Evolutionary conservation across 148 eudicot species (phyloP), one percentile per base, ranked within the genome.

Genomic region (Amaranthus palmeri): DNA sequence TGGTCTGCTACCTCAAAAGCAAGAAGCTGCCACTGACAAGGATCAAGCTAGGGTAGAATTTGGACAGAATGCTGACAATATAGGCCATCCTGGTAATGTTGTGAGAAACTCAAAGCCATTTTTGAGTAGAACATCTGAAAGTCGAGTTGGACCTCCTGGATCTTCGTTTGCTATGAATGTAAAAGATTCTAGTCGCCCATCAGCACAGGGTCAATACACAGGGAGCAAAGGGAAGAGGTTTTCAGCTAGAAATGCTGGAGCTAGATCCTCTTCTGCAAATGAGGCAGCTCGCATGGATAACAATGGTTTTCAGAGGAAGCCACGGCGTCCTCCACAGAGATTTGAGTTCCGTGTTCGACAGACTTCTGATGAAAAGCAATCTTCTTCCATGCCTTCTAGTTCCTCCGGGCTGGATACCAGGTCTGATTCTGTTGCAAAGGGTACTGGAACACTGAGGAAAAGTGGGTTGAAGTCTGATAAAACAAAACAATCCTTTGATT

Each of bases 301-400:
- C 65, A 83, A 77, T 85, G 86, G 85, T 57, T 87, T 79, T 78
- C 93, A 85, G 77, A 87, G 93, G 79, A 87, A 86, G 77, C 87
- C 87, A 68, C 82, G 89, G 11, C 84, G 89, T 69, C 77, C 86
- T 64, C 72, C 76, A 56, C 90, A 85, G 70, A 86, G 91, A 75
- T 86, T 83, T 71, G 98, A 93, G 83, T 93, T 91, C 74, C 95
- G 97, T 70, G 82, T 90, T 71, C 86, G 97, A 47, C 92, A 87
- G 74, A 84, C 79, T 70, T 52, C 74, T 70, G 92, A 87, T 68
- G 85, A 77, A 67, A 86, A 82, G 72, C 86, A 81, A 61, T 66
- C 84, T 62, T 78, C 83, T 62, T 71, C 68, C 54, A 41, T 57
- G 65, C 51, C 69, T 54, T 72, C 83, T 48, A 78, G 68, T 74